These are phyloP conservation scores for Actinidia polygama DNA, from an alignment of 179 eudicot species.

Conservation along the genomic window DNA sequence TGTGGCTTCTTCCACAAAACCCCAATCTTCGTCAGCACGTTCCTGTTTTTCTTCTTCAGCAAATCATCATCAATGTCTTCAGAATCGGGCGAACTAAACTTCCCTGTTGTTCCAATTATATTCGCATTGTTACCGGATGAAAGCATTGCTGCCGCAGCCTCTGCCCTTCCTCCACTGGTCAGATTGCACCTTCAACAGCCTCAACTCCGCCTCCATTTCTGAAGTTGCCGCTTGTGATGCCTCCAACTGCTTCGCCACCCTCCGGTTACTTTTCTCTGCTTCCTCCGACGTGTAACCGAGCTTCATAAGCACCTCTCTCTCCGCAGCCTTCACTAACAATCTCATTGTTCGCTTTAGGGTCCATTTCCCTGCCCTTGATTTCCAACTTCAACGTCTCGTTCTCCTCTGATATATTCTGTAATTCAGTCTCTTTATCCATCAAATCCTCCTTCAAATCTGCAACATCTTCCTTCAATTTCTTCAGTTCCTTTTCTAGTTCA, in stretches of 20 bases:
- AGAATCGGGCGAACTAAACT: conserved; percentile 50
- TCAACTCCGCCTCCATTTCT: conserved; percentile 82
- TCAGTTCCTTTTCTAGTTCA: conserved; percentile 52
- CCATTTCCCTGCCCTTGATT: conserved; percentile 40
- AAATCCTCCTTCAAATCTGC: conserved; percentile 51
- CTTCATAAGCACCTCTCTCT: conserved; percentile 58
- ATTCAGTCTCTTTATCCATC: conserved; percentile 60
- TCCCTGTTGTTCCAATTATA: conserved; percentile 66
- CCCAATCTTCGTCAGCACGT: conserved; percentile 78
- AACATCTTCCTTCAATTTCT: conserved; percentile 34
- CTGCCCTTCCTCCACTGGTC: conserved; percentile 99
- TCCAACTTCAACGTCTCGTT: conserved; percentile 61
- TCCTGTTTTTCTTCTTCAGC: conserved; percentile 82
- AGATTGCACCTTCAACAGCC: conserved; percentile 80
- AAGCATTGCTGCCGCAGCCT: conserved; percentile 93
- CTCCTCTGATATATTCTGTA: conserved; percentile 51
- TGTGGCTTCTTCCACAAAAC: conserved; percentile 91
- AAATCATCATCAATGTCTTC: conserved; percentile 76
- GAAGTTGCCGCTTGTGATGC: conserved; percentile 54
- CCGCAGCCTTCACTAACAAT: conserved; percentile 48
- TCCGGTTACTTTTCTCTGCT: conserved; percentile 60
- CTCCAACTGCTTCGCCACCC: conserved; percentile 62
- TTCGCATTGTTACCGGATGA: conserved; percentile 63
- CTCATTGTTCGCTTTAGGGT: conserved; percentile 21
- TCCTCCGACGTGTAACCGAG: conserved; percentile 61